Conservation (phyloP, 495 filamentous ascomycete genomes). For the Cetradonia linearis region DNA sequence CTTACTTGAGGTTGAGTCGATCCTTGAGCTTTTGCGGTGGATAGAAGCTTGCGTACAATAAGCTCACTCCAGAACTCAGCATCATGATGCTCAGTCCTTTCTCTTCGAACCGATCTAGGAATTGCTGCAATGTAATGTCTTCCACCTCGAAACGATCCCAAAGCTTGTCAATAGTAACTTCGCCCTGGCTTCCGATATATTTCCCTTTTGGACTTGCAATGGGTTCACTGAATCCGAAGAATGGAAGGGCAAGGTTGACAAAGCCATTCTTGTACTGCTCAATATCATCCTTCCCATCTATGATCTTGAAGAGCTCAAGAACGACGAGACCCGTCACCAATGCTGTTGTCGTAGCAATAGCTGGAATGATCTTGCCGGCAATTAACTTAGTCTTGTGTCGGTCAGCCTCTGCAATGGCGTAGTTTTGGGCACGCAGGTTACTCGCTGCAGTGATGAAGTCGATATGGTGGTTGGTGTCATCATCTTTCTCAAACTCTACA, state of each 20-base stretch:
- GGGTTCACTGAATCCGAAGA: conserved; percentile 97
- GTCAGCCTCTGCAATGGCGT: conserved; percentile 85
- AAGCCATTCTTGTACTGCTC: conserved; percentile 99
- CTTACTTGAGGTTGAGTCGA: conserved; percentile 56
- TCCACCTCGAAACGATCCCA: conserved; percentile 96
- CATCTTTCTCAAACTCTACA: conserved; percentile 99
- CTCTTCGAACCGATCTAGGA: conserved; percentile 68
- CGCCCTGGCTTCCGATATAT: conserved; percentile 61
- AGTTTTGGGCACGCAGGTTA: conserved; percentile 95
- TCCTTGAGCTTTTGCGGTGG: conserved; percentile 82
- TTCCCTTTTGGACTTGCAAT: conserved; percentile 85
- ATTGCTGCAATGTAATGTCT: conserved; percentile 72
- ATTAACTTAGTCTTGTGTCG: conserved; percentile 99
- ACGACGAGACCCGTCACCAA: conserved; percentile 89
- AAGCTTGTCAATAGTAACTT: conserved; percentile 84
- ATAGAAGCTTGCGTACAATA: conserved; percentile 96
- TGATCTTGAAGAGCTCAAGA: conserved; percentile 90
- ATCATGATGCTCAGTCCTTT: conserved; percentile 78
- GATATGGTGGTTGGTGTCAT: conserved; percentile 96
- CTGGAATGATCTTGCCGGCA: conserved; percentile 98
- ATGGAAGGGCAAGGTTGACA: conserved; percentile 90
- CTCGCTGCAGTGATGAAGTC: conserved; percentile 97
- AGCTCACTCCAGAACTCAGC: conserved; percentile 90
- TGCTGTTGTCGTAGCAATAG: conserved; percentile 95
- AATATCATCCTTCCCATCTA: conserved; percentile 88